phyloP scores from a whole-genome alignment of 2,329 filamentous ascomycete species.

The Botrytis hyacinthi region DNA sequence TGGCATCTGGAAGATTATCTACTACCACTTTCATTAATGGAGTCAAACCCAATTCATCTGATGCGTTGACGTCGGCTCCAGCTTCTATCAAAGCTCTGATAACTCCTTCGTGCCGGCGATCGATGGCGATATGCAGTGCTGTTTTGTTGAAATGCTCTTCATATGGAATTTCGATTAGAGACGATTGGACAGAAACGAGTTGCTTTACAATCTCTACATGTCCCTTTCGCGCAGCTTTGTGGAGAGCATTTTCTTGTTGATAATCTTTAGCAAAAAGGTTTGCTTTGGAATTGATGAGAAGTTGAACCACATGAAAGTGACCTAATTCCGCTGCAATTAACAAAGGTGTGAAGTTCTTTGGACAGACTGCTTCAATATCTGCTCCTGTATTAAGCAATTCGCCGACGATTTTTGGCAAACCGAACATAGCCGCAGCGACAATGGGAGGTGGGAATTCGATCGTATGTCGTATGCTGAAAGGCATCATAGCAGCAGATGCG shows the following conservation, averaged over 20 bases:
- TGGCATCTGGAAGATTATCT: neutral
- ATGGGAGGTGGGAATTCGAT: neutral
- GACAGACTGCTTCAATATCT: neutral
- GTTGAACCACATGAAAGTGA: neutral
- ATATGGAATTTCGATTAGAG: neutral
- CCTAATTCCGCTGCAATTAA: constrained; percentile 6
- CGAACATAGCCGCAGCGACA: neutral
- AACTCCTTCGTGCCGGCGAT: neutral
- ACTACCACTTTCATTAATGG: neutral
- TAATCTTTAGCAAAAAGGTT: constrained; percentile 8
- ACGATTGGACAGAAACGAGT: neutral
- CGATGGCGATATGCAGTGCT: neutral
- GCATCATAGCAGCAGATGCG: neutral
- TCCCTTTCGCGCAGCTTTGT: neutral
- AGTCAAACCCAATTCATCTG: neutral
- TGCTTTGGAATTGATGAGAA: neutral
- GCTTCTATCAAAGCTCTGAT: neutral
- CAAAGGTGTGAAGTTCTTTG: constrained; percentile 1
- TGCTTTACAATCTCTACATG: neutral
- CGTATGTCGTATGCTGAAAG: neutral
- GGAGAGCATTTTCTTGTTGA: neutral
- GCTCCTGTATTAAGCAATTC: neutral
- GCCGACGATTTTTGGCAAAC: neutral
- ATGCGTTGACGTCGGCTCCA: neutral
- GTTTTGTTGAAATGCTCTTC: neutral